Evolutionary conservation across 2,329 filamentous ascomycete species (phyloP).

Genomic region (Pseudopyrenochaeta lycopersici): DNA sequence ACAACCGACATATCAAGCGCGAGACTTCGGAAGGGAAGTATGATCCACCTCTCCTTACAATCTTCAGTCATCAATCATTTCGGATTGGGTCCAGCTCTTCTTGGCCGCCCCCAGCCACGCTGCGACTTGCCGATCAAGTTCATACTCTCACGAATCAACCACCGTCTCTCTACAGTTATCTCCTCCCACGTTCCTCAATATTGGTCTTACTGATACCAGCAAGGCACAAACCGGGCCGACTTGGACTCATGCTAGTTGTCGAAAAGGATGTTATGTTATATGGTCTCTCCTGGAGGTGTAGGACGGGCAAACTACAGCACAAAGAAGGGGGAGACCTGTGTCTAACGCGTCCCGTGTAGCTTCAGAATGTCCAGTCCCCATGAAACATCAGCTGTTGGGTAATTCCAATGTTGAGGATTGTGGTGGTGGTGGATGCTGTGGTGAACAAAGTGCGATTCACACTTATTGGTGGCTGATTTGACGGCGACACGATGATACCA

Average conservation of each 20-base stretch:
- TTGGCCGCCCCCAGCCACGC: background rate
- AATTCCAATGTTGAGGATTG: constrained; percentile 7
- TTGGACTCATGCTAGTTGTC: constrained; percentile 1
- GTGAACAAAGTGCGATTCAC: constrained; percentile 3
- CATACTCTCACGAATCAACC: constrained; percentile 11
- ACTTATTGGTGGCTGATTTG: background rate
- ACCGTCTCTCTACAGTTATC: background rate
- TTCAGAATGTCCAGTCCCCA: constrained; percentile 10
- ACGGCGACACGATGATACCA: background rate
- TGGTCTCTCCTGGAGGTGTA: constrained; percentile 4
- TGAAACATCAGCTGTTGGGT: constrained; percentile 19
- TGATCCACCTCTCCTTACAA: constrained; percentile 4
- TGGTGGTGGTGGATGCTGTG: constrained; percentile 3
- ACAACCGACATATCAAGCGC: background rate
- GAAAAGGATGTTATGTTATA: constrained; percentile 4
- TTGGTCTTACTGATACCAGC: constrained; percentile 11
- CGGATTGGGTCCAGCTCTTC: background rate
- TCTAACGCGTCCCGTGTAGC: constrained; percentile 9
- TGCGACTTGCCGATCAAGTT: background rate
- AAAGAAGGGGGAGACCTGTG: constrained; percentile 1
- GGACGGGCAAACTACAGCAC: constrained; percentile 3
- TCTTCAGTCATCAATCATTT: background rate
- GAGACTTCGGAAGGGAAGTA: constrained; percentile 12
- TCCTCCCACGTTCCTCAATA: background rate
- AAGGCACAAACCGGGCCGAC: constrained; percentile 12